Evolutionary conservation across 441 rosid species (phyloP).

Genomic region (Eutrema salsugineum): DNA sequence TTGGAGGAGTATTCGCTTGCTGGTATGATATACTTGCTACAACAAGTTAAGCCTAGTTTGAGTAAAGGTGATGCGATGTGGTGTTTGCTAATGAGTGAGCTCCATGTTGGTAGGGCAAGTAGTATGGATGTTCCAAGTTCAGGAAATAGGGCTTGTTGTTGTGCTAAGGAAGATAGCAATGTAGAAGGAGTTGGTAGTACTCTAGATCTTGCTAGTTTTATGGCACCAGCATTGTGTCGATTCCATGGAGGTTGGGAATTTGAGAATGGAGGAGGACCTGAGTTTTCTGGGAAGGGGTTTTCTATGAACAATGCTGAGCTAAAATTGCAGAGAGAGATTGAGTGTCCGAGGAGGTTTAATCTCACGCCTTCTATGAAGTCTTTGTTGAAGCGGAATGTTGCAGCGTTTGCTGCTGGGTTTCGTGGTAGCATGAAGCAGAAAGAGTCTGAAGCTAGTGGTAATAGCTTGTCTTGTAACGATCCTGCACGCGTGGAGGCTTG

Average conservation of each 20-base stretch:
- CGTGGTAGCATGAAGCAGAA: constrained; percentile 55
- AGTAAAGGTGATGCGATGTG: constrained; percentile 90
- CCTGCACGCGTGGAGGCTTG: constrained; percentile 36
- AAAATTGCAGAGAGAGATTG: constrained; percentile 59
- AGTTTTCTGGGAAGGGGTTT: constrained; percentile 53
- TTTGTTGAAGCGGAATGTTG: constrained; percentile 76
- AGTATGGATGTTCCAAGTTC: constrained; percentile 48
- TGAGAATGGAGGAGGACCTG: constrained; percentile 38
- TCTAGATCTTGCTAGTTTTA: constrained; percentile 38
- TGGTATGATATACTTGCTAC: constrained; percentile 74
- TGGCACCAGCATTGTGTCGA: constrained; percentile 56
- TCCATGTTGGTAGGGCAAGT: constrained; percentile 74
- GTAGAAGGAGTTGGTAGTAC: constrained; percentile 29
- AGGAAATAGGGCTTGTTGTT: constrained; percentile 21
- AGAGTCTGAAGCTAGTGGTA: constrained; percentile 36
- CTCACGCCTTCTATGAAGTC: constrained; percentile 80
- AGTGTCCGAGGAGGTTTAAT: constrained; percentile 77
- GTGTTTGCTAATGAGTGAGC: constrained; percentile 87
- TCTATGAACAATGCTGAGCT: constrained; percentile 44
- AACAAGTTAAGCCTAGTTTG: constrained; percentile 67
- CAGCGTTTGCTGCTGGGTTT: constrained; percentile 78
- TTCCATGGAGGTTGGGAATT: constrained; percentile 86
- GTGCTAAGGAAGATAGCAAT: constrained; percentile 26
- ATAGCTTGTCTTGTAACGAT: constrained; percentile 23
- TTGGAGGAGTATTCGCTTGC: constrained; percentile 70